Percentiles rank a stretch among this genome's conserved stretches.
phyloP scores from a whole-genome alignment of 306 rosid genomes.

The Benincasa hispida region DNA sequence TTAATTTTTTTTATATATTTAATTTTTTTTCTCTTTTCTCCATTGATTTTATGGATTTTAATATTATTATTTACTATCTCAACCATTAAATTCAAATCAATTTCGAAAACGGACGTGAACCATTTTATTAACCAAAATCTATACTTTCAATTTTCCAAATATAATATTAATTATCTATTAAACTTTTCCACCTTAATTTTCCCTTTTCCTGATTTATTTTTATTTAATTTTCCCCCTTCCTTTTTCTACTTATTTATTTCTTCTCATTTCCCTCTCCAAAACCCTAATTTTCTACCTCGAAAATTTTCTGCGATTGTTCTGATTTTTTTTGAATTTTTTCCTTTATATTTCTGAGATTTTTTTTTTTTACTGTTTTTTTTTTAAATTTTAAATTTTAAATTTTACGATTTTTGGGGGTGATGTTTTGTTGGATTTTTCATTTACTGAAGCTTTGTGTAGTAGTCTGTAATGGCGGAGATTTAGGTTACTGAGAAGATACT shows the following conservation, averaged over 20 bases:
- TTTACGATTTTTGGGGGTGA: conserved; percentile 19
- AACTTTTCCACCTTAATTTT: conserved; percentile 43
- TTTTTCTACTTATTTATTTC: conserved; percentile 82
- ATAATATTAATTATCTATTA: conserved; percentile 50
- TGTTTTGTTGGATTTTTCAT: conserved; percentile 8
- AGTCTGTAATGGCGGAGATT: conserved; percentile 47
- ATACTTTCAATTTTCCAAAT: conserved; percentile 67
- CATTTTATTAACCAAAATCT: conserved; percentile 83
- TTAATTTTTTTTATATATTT: background rate
- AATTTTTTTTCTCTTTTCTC: background rate
- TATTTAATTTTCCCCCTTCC: conserved; percentile 23
- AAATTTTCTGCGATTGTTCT: conserved; percentile 23
- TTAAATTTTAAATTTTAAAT: background rate
- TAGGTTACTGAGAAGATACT: conserved; percentile 9
- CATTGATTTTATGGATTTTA: background rate
- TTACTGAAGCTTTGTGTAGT: conserved; percentile 36
- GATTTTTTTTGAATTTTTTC: conserved; percentile 20
- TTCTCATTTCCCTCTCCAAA: conserved; percentile 40
- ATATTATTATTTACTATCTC: conserved; percentile 12
- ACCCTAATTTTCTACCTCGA: conserved; percentile 50
- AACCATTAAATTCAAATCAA: conserved; percentile 59
- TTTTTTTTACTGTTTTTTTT: background rate
- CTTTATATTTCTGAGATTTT: background rate
- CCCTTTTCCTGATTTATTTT: conserved; percentile 10
- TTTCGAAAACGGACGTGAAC: conserved; percentile 98